Evolutionary conservation across 2,329 filamentous ascomycete species (phyloP), one percentile per base, ranked within the genome.

Genomic region (Monilinia fructigena): DNA sequence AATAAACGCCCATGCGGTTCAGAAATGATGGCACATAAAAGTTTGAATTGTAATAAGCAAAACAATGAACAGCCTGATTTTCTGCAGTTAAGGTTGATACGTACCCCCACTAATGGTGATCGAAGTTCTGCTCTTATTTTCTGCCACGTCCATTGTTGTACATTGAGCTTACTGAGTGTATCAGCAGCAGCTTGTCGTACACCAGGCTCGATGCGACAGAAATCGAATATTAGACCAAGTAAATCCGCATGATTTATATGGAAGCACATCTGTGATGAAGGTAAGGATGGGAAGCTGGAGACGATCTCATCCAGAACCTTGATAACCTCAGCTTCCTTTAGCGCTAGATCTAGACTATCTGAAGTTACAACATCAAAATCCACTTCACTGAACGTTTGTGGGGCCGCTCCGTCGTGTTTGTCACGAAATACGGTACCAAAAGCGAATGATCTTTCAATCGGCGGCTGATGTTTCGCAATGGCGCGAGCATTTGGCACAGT

Each of bases 351-450:
- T 6, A 93, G 79, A 0, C 89, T 89, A 72, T 93, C 89, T 55
- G 86, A 85, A 0, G 93, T 94, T n/a, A 97, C 85, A 68, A 99
- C 93, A 78, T 99, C 95, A 76, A 98, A 99, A 76, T 98, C 93
- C 2, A 96, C 93, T 75, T 98, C 95, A 12, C 91, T 90, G 75
- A 92, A 90, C 74, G 89, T 90, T 66, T 85, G 84, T 8, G 95
- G 95, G 72, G 96, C 91, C 2, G 92, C 91, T 10, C 92, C 93
- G 65, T 88, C 88, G 59, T 87, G 82, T 55, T 85, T 88, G 70
- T 96, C 91, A 52, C 95, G 86, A 75, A 92, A 98, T 1, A 98
- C 93, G 45, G 85, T 89, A 8, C 93, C 93, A 76, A 99, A 97
- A 0, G 91, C 87, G 77, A 92, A 97, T 0, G 91, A 91, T 70